Evolutionary conservation across 305 asterid genomes (phyloP), one percentile per base, ranked within the genome.

Genomic region (Fraxinus ornus): DNA sequence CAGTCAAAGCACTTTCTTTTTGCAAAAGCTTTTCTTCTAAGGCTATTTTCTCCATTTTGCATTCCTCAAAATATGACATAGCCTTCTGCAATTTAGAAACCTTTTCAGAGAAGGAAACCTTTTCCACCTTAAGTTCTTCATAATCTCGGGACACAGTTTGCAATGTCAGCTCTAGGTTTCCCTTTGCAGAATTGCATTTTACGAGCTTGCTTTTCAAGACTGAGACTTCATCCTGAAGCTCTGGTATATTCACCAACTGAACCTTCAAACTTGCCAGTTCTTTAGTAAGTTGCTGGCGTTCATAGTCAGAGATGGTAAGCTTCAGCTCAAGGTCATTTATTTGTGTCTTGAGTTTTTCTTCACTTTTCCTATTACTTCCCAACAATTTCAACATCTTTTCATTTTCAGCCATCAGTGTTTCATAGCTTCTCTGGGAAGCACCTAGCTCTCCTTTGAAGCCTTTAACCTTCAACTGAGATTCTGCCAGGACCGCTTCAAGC

Each of bases 261-360:
- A 79, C 80, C 83, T 92, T 92, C 88, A 87, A 78, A 44, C 73
- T 79, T 6, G 87, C 79, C 71, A 82, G 81, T 74, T 91, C 98
- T 84, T 89, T 93, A 4, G 86, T 84, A 41, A 95, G 89, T 83
- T 92, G 91, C 84, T 88, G 90, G 83, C 94, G 86, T 81, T 94
- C 94, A 64, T 90, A 93, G 55, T 92, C 90, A 5, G 93, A 88
- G 79, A 94, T 86, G 22, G 97, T 93, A 57, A 88, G 94, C 89
- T 94, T 93, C 87, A 91, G 77, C 80, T 94, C 98, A 81, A 93
- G 92, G 55, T 92, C 95, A 82, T 88, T 93, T 70, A 90, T 41
- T 3, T 84, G 84, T 4, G 92, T 87, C 91, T 87, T 94, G 75
- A 93, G 87, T 79, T 90, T 91, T 62, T 93, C 97, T 84, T 94